These are phyloP conservation scores for Tardiomyces blankii DNA, from an alignment of 1,139 yeast species.

Conservation along the genomic window DNA sequence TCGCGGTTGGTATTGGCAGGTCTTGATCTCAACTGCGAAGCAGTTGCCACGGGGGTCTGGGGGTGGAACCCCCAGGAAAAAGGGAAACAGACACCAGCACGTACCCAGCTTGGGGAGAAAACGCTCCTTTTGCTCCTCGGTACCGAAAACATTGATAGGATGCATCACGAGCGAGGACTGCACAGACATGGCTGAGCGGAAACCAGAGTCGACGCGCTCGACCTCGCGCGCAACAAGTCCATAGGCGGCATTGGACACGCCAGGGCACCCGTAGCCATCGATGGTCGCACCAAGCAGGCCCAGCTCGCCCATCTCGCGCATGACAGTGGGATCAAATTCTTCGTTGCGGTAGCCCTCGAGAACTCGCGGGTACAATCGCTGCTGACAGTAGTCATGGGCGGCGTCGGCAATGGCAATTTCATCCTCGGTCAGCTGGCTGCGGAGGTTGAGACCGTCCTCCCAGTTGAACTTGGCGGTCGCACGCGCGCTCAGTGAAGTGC, in stretches of 20 bases:
- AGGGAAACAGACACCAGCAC: no score
- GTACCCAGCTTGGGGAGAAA: slow-evolving; percentile 29
- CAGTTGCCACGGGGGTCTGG: no score
- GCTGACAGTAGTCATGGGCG: slow-evolving; percentile 31
- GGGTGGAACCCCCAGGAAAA: no score
- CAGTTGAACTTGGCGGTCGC: slow-evolving; percentile 27
- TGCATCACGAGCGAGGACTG: slow-evolving; percentile 37
- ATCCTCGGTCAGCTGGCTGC: slow-evolving; percentile 29
- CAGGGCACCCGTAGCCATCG: slow-evolving; percentile 35
- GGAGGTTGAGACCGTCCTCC: slow-evolving; percentile 29
- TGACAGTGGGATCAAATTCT: slow-evolving; percentile 25
- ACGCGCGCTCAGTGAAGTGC: no score
- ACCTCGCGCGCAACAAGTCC: slow-evolving; percentile 36
- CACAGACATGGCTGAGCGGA: slow-evolving; percentile 34
- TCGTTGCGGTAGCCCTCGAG: slow-evolving; percentile 32
- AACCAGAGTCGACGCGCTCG: slow-evolving; percentile 35
- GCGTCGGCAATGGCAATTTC: slow-evolving; percentile 30
- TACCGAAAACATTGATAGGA: slow-evolving; percentile 32
- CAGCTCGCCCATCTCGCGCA: slow-evolving; percentile 33
- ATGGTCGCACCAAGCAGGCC: slow-evolving; percentile 34
- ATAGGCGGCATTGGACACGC: slow-evolving; percentile 31
- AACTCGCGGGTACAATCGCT: slow-evolving; percentile 29
- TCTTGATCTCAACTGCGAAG: no score
- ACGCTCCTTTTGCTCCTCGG: slow-evolving; percentile 32
- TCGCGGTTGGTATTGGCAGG: no score